A percentile compares a stretch with the other conserved stretches of the same genome.
These are phyloP conservation scores for Scedosporium dehoogii DNA, from an alignment of 2,329 filamentous ascomycete genomes.

Conservation along the genomic window DNA sequence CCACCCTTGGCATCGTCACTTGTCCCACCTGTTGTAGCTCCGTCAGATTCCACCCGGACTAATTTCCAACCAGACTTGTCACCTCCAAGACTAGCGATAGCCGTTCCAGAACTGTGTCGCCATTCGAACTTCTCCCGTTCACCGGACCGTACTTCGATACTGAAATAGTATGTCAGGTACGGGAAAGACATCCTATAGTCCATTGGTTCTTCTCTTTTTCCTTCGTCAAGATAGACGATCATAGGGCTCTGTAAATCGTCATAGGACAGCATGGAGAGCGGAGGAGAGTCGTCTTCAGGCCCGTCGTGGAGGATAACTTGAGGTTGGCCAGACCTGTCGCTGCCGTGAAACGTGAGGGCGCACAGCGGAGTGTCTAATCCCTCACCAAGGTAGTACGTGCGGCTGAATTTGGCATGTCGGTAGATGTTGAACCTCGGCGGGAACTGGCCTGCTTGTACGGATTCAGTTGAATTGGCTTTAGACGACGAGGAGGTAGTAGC, in stretches of 20 bases:
- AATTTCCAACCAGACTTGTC: slow-evolving; percentile 27
- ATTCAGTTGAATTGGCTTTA: too few species aligned
- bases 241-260: slow-evolving; percentile 4
- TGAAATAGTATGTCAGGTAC: slow-evolving; percentile 17
- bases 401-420: slow-evolving; percentile 10
- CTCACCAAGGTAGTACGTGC: slow-evolving; percentile 10
- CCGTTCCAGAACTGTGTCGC: slow-evolving; percentile 24
- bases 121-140: slow-evolving; percentile 27
- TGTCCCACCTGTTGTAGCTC: slow-evolving; percentile 4
- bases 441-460: slow-evolving; percentile 8
- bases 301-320: slow-evolving; percentile 12
- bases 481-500: too few species aligned
- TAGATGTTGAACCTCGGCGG: slow-evolving; percentile 12
- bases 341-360: slow-evolving; percentile 10
- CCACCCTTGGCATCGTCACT: slow-evolving; percentile 9
- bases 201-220: slow-evolving; percentile 7
- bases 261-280: slow-evolving; percentile 11
- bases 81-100: slow-evolving; percentile 20
- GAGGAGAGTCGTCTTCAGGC: slow-evolving; percentile 7
- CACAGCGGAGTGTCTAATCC: slow-evolving; percentile 11
- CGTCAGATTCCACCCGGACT: slow-evolving; percentile 19
- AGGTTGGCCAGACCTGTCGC: slow-evolving; percentile 8
- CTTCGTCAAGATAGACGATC: slow-evolving; percentile 9
- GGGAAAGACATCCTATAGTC: slow-evolving; percentile 7
- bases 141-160: slow-evolving; percentile 19